Percentiles rank a stretch among this genome's conserved stretches.
These are phyloP conservation scores for Trichocomaceae sp. DNA, from an alignment of 2,329 filamentous ascomycete genomes.

Conservation along the genomic window DNA sequence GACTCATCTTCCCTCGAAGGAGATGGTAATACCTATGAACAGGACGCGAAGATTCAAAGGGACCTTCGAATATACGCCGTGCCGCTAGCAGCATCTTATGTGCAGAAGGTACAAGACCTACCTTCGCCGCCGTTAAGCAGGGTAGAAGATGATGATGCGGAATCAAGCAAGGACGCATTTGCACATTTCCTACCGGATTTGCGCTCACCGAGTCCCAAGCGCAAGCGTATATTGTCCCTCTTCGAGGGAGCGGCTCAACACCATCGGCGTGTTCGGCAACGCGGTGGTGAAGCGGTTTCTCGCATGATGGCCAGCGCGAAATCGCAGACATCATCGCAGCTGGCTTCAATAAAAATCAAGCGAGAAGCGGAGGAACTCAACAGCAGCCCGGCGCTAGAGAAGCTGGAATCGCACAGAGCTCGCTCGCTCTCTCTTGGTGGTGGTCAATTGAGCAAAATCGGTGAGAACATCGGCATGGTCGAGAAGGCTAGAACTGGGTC, in stretches of 20 bases:
- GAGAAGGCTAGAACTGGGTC: conserved; percentile 20
- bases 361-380: conserved; percentile 29
- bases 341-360: conserved; percentile 29
- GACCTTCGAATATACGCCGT: conserved; percentile 34
- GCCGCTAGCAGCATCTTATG: conserved; percentile 29
- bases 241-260: conserved; percentile 38
- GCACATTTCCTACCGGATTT: conserved; percentile 35
- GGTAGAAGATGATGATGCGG: not conserved
- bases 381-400: conserved; percentile 25
- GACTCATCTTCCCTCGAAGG: conserved; percentile 27
- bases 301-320: conserved; percentile 32
- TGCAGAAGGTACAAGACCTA: conserved; percentile 29
- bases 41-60: conserved; percentile 16
- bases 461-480: conserved; percentile 21
- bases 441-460: conserved; percentile 14
- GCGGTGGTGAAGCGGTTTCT: conserved; percentile 35
- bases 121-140: conserved; percentile 27
- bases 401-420: conserved; percentile 23
- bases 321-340: conserved; percentile 24
- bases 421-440: conserved; percentile 26
- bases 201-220: conserved; percentile 36
- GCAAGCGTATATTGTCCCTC: conserved; percentile 37
- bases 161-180: conserved; percentile 10
- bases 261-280: conserved; percentile 35
- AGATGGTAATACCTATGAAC: conserved; percentile 13